Evolutionary conservation across 345 rosid genomes (phyloP).

Genomic region (Euphorbia pulcherrima): DNA sequence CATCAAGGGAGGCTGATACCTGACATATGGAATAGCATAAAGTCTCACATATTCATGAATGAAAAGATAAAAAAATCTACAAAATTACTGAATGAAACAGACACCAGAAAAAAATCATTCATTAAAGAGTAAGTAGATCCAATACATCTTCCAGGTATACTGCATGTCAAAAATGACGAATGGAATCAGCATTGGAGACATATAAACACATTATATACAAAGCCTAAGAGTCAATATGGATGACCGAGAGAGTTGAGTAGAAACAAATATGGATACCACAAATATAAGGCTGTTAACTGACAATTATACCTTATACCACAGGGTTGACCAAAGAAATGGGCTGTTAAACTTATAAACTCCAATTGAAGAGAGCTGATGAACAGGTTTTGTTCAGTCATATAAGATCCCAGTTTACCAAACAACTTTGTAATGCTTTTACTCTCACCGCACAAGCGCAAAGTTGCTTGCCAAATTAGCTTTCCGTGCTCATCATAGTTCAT

Average conservation of each 20-base stretch:
- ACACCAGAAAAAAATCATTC: background rate
- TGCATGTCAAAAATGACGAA: background rate
- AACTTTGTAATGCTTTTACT: background rate
- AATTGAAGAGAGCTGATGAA: background rate
- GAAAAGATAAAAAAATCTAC: constrained; percentile 1
- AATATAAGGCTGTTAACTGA: background rate
- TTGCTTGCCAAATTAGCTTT: too few relatives aligned
- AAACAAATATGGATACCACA: background rate
- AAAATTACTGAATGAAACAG: constrained; percentile 3
- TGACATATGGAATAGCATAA: constrained; percentile 22
- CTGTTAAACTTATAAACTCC: background rate
- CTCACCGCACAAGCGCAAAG: too few relatives aligned
- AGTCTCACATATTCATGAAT: background rate
- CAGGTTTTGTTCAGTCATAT: background rate
- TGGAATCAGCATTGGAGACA: background rate
- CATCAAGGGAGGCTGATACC: constrained; percentile 92
- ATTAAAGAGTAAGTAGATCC: background rate
- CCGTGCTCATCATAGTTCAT: too few relatives aligned
- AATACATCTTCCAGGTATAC: background rate
- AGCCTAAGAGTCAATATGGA: background rate
- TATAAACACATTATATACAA: background rate
- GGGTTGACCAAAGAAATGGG: background rate
- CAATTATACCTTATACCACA: background rate
- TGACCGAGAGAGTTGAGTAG: background rate
- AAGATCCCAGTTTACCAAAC: background rate